Evolutionary conservation across 1,284 basidiomycete species (phyloP), one percentile per base, ranked within the genome.

Genomic region (Salmacisia buchloeana): DNA sequence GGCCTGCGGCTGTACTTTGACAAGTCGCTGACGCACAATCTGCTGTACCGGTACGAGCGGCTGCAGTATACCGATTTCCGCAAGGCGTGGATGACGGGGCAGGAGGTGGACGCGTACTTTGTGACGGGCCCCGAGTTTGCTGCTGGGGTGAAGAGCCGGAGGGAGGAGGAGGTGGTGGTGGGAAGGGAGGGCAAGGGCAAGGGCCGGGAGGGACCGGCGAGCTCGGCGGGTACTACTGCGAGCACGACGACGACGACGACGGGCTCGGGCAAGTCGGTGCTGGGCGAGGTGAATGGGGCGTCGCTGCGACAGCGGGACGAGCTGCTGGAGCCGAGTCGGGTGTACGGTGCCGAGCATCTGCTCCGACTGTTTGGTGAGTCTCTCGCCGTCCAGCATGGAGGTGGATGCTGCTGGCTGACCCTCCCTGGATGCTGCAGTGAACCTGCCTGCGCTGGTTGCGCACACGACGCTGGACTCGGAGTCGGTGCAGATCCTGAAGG

Each of bases 1-100:
- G 94, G 94, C 0, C 84, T 98, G n/a, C 87, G 89, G 63, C 85
- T 91, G 31, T 98, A 98, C 82, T 97, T 98, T 79, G 92, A 98
- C 81, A 91, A 83, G 57, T 88, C 91, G 0, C 83, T 97, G 2
- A 93, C 94, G 2, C 87, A 89, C 66, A 94, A 92, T 80, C 84
- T 99, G 33, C 84, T 97, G 0, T 99, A 98, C 77, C 87, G 92
- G 12, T 94, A 96, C 70, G 94, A 99, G 80, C 85, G 94, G 23
- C 87, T 88, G 12, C 94, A 98, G 79, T 97, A 96, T 73, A 87
- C 89, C 4, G 87, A 90, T 54, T 85, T 91, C 29, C 85, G 91
- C 43, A 88, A 89, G 73, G 83, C 85, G 69, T 90, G 49, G 49
- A 54, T 54, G 49, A 31, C 23, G 31, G 49, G 34, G 6, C 35